phyloP scores from a whole-genome alignment of 441 rosid genomes.

The Corymbia calophylla region DNA sequence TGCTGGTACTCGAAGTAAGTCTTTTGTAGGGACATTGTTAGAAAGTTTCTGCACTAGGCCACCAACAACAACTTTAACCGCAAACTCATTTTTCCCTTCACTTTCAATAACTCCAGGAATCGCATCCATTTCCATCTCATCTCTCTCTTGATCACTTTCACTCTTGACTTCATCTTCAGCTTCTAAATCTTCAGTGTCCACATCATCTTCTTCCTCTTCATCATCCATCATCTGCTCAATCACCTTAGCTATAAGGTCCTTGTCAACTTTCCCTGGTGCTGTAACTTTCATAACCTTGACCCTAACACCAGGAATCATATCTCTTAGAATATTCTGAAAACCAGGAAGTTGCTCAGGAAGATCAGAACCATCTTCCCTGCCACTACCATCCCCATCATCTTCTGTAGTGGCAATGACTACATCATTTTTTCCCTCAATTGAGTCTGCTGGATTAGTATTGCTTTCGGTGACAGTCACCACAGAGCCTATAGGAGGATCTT shows the following conservation, averaged over 20 bases:
- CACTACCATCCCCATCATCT: slow-evolving; percentile 54
- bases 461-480: slow-evolving; percentile 31
- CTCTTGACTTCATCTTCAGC: slow-evolving; percentile 45
- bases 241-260: slow-evolving; percentile 81
- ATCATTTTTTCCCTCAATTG: slow-evolving; percentile 55
- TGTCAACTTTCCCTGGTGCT: slow-evolving; percentile 67
- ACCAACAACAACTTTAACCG: slow-evolving; percentile 75
- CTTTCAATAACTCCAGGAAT: slow-evolving; percentile 43
- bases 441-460: slow-evolving; percentile 35
- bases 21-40: slow-evolving; percentile 38
- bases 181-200: slow-evolving; percentile 56
- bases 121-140: slow-evolving; percentile 51
- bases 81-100: slow-evolving; percentile 53
- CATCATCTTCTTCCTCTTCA: slow-evolving; percentile 58
- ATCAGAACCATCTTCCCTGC: slow-evolving; percentile 68
- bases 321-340: slow-evolving; percentile 66
- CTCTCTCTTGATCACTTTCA: slow-evolving; percentile 51
- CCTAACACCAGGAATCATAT: slow-evolving; percentile 84
- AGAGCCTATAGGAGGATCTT: slow-evolving; percentile 38
- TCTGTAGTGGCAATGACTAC: slow-evolving; percentile 46
- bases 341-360: slow-evolving; percentile 65
- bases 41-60: slow-evolving; percentile 61
- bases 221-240: slow-evolving; percentile 81
- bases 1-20: slow-evolving; percentile 74
- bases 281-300: slow-evolving; percentile 89